A percentile compares a stretch with the other conserved stretches of the same genome.
Evolutionary conservation across 495 filamentous ascomycete species (phyloP).

Genomic region (Ramalina intermedia): DNA sequence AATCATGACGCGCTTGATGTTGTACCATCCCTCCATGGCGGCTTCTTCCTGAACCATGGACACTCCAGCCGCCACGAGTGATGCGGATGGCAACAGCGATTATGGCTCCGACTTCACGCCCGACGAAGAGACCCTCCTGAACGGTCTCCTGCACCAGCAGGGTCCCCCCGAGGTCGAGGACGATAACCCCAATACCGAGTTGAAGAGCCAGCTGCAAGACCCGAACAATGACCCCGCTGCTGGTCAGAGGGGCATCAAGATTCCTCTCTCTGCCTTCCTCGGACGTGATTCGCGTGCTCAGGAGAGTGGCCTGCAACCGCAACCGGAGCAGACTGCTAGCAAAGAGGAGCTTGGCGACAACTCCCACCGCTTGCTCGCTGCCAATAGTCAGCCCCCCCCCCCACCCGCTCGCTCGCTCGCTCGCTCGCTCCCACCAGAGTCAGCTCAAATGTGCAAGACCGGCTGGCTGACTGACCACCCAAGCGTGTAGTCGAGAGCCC

Average conservation of each 20-base stretch:
- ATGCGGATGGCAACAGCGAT: constrained; percentile 34
- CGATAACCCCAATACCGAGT: constrained; percentile 2
- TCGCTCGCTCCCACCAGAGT: background rate
- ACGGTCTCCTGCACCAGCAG: constrained; percentile 28
- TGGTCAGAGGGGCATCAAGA: constrained; percentile 9
- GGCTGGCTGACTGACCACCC: constrained; percentile 44
- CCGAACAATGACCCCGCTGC: constrained; percentile 3
- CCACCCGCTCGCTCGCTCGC: background rate
- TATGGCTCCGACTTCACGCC: constrained; percentile 61
- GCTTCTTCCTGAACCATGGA: no score
- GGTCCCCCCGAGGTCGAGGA: constrained; percentile 4
- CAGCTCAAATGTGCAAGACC: background rate
- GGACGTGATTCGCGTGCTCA: constrained; percentile 18
- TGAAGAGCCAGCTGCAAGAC: background rate
- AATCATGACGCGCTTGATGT: no score
- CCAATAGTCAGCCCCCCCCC: constrained; percentile 26
- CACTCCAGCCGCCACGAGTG: no score
- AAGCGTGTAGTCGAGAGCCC: constrained; percentile 54
- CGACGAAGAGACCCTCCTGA: constrained; percentile 43
- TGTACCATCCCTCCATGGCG: no score
- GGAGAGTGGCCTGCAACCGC: constrained; percentile 20
- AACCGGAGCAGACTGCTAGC: background rate
- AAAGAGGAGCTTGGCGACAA: background rate
- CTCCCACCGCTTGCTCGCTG: background rate
- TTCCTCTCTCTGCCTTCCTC: background rate